These are phyloP conservation scores for Penicillium waksmanii DNA, from an alignment of 495 filamentous ascomycete genomes.

Conservation along the genomic window DNA sequence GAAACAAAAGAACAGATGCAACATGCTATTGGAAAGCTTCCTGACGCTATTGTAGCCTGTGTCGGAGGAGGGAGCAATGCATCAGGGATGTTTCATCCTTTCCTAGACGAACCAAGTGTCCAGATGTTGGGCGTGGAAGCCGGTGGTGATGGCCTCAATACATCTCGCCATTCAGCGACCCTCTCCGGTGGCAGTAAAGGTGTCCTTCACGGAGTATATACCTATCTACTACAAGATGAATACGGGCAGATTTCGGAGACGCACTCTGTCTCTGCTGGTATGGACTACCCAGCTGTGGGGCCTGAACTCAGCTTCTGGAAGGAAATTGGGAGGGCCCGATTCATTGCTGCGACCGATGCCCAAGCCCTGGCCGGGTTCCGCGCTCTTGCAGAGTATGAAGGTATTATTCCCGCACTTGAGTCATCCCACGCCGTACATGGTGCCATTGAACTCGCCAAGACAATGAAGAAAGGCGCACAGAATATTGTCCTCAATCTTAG, in stretches of 20 bases:
- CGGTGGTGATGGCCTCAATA: slow-evolving; percentile 93
- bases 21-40: slow-evolving; percentile 78
- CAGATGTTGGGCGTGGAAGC: slow-evolving; percentile 93
- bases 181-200: slow-evolving; percentile 86
- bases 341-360: slow-evolving; percentile 89
- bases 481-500: slow-evolving; percentile 94
- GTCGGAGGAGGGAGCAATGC: slow-evolving; percentile 93
- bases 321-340: slow-evolving; percentile 80
- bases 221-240: slow-evolving; percentile 89
- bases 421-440: slow-evolving; percentile 91
- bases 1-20: slow-evolving; percentile 64
- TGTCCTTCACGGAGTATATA: slow-evolving; percentile 93
- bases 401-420: slow-evolving; percentile 96
- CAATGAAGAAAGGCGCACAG: slow-evolving; percentile 76
- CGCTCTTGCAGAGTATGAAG: slow-evolving; percentile 80
- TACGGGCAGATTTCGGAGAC: slow-evolving; percentile 94
- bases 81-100: slow-evolving; percentile 94
- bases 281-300: slow-evolving; percentile 96
- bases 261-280: slow-evolving; percentile 94
- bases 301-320: slow-evolving; percentile 94
- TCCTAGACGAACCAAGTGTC: slow-evolving; percentile 78
- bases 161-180: slow-evolving; percentile 83
- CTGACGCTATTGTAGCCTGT: slow-evolving; percentile 93
- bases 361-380: slow-evolving; percentile 91
- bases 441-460: slow-evolving; percentile 86